phyloP scores from a whole-genome alignment of 202 grass and related monocot genomes.

The Carex arenaria region DNA sequence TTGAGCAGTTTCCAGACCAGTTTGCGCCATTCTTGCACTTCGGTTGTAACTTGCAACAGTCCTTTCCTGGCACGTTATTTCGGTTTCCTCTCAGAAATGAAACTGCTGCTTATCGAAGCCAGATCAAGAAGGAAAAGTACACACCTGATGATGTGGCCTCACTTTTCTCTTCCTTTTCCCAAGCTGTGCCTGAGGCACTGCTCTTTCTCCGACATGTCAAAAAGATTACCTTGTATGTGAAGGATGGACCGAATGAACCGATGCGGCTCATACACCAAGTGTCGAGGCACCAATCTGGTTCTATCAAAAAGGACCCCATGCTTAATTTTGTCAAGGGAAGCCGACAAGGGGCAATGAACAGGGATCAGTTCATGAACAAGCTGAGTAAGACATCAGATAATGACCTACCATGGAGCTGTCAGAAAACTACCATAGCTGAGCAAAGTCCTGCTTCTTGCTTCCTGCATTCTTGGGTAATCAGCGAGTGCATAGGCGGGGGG shows the following conservation, averaged over 20 bases:
- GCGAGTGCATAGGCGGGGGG: conserved; percentile 84
- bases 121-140: conserved; percentile 96
- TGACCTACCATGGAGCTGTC: conserved; percentile 83
- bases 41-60: conserved; percentile 80
- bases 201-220: conserved; percentile 85
- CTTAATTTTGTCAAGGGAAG: conserved; percentile 75
- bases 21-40: conserved; percentile 96
- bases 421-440: conserved; percentile 71
- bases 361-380: conserved; percentile 75
- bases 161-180: conserved; percentile 86
- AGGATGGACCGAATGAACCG: conserved; percentile 60
- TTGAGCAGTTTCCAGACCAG: conserved; percentile 97
- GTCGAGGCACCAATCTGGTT: conserved; percentile 45
- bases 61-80: conserved; percentile 92
- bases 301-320: conserved; percentile 71
- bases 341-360: conserved; percentile 62
- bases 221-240: conserved; percentile 84
- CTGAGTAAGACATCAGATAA: conserved; percentile 77
- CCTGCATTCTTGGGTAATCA: conserved; percentile 80
- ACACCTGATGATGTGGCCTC: conserved; percentile 77
- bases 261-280: conserved; percentile 77
- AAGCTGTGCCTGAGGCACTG: conserved; percentile 79
- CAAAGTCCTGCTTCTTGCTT: conserved; percentile 39
- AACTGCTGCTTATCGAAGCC: conserved; percentile 75
- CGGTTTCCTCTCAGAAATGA: conserved; percentile 94